phyloP scores from a whole-genome alignment of 2,329 filamentous ascomycete species.

The Sarocladium brachiariae region DNA sequence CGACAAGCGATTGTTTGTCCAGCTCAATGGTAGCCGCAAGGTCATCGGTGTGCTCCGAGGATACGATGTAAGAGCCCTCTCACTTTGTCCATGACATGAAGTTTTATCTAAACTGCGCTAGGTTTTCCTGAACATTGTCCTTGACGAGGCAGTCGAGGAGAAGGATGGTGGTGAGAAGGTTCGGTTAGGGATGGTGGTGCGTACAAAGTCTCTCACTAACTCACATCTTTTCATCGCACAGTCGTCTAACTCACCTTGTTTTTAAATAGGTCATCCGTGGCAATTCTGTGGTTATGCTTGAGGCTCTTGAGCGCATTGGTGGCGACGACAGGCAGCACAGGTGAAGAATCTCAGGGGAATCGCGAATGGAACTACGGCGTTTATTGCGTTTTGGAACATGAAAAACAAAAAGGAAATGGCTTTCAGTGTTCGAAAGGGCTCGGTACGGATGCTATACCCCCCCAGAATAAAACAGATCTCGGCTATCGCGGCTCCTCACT shows the following conservation, averaged over 20 bases:
- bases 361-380: not conserved
- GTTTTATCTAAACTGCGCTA: constrained; percentile 29
- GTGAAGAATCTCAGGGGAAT: not conserved
- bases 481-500: not conserved
- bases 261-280: constrained; percentile 74
- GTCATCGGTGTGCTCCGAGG: constrained; percentile 90
- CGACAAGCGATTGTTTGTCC: constrained; percentile 96
- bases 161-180: constrained; percentile 87
- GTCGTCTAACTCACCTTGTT: not conserved
- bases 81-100: not conserved
- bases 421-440: not conserved
- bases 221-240: not conserved
- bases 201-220: constrained; percentile 24
- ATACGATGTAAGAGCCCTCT: constrained; percentile 69
- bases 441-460: not conserved
- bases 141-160: constrained; percentile 95
- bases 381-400: constrained; percentile 4
- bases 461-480: not conserved
- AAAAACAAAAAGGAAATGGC: constrained; percentile 1
- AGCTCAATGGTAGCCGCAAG: constrained; percentile 95
- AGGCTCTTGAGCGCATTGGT: constrained; percentile 66
- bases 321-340: constrained; percentile 42
- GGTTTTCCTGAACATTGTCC: constrained; percentile 97
- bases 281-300: constrained; percentile 97
- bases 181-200: constrained; percentile 84